A percentile compares a stretch with the other conserved stretches of the same genome.
Evolutionary conservation across 805 yeast genomes (phyloP).

Genomic region (Soucietia sequanensis): DNA sequence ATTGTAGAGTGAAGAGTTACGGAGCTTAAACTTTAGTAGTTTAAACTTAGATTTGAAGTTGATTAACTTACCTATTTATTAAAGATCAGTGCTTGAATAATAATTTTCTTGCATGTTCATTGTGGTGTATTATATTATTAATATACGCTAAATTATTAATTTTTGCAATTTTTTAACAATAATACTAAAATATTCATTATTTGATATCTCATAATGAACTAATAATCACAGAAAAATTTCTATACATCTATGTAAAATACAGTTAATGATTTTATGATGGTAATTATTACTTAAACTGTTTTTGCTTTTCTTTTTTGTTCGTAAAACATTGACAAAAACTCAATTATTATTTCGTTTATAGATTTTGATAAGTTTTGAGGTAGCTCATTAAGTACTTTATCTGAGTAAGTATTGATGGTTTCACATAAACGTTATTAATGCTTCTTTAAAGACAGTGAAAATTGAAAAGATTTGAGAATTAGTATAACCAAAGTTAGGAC

Average conservation of each 20-base stretch:
- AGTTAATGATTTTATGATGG: constrained; percentile 58
- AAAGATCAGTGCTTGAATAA: no score
- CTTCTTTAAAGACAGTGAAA: constrained; percentile 30
- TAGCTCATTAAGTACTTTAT: constrained; percentile 42
- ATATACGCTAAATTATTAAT: no score
- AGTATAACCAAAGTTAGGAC: constrained; percentile 56
- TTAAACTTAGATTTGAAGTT: no score
- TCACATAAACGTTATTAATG: constrained; percentile 42
- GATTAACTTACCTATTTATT: no score
- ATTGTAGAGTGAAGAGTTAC: no score
- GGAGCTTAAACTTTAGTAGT: no score
- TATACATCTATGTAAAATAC: constrained; percentile 68
- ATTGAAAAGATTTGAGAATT: constrained; percentile 53
- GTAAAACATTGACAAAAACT: constrained; percentile 48
- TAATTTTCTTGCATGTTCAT: no score
- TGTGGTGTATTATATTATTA: no score
- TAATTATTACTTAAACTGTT: constrained; percentile 45
- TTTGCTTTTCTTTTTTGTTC: constrained; percentile 44
- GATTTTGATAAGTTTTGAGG: constrained; percentile 53
- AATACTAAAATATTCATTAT: no score
- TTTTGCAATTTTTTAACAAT: no score
- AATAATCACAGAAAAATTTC: constrained; percentile 84
- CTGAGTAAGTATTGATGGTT: constrained; percentile 39
- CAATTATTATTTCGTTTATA: constrained; percentile 52
- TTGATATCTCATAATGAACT: no score